Evolutionary conservation across 352 stramenopile species (phyloP).

Genomic region (Hyaloperonospora arabidopsidis): DNA sequence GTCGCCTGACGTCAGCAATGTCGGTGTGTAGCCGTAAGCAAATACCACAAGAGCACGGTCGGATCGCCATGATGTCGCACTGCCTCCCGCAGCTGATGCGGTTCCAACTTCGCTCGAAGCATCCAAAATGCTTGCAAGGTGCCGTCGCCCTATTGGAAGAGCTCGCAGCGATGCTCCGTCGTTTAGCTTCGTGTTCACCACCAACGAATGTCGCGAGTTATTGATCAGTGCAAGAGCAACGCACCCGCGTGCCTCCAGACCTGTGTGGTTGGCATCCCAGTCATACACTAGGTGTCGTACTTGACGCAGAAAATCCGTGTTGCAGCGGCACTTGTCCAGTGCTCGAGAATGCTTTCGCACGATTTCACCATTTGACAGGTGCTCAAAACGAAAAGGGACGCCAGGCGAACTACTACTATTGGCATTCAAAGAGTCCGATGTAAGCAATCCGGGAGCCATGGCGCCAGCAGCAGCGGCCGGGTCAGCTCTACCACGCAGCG

Average conservation of each 20-base stretch:
- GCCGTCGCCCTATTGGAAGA: slow-evolving; percentile 45
- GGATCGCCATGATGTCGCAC: slow-evolving; percentile 36
- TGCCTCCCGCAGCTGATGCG: slow-evolving; percentile 15
- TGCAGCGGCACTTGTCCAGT: slow-evolving; percentile 39
- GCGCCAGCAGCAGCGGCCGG: slow-evolving; percentile 28
- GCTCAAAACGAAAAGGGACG: slow-evolving; percentile 52
- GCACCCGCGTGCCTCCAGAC: slow-evolving; percentile 65
- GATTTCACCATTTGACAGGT: slow-evolving; percentile 68
- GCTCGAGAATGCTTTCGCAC: slow-evolving; percentile 60
- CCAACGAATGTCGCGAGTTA: slow-evolving; percentile 68
- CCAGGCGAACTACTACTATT: slow-evolving; percentile 10
- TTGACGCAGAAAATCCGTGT: slow-evolving; percentile 49
- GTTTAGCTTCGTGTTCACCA: slow-evolving; percentile 58
- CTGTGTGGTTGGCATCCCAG: slow-evolving; percentile 81
- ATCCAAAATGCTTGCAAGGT: slow-evolving; percentile 46
- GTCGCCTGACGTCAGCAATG: slow-evolving; percentile 70
- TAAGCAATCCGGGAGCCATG: slow-evolving; percentile 19
- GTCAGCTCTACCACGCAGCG: slow-evolving; percentile 74
- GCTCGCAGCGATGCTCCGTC: slow-evolving; percentile 69
- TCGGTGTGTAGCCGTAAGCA: slow-evolving; percentile 80
- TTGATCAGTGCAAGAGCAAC: slow-evolving; percentile 69
- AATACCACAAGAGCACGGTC: slow-evolving; percentile 73
- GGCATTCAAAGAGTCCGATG: slow-evolving; percentile 22
- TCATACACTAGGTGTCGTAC: slow-evolving; percentile 75
- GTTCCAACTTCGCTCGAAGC: slow-evolving; percentile 3